phyloP scores from a whole-genome alignment of 805 yeast genomes.

The Tetrapisispora iriomotensis region DNA sequence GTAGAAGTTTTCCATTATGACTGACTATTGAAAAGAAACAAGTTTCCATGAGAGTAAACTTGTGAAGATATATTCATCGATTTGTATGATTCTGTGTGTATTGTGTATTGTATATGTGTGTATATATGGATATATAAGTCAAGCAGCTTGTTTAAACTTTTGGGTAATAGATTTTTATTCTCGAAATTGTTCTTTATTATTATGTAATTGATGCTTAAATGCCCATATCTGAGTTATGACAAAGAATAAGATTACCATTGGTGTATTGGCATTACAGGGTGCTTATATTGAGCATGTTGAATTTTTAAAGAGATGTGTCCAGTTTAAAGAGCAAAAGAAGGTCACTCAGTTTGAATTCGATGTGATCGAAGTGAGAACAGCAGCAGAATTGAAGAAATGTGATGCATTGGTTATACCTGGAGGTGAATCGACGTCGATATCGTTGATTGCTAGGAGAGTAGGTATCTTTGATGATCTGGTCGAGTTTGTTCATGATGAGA shows the following conservation, averaged over 20 bases:
- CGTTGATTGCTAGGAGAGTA: conserved; percentile 59
- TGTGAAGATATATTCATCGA: no score
- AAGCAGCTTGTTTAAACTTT: no score
- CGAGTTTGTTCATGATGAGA: conserved; percentile 37
- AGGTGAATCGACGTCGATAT: conserved; percentile 63
- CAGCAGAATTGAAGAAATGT: conserved; percentile 39
- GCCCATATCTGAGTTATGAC: neutral
- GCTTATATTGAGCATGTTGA: conserved; percentile 63
- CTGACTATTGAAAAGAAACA: no score
- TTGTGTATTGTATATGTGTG: no score
- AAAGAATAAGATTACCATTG: conserved; percentile 31
- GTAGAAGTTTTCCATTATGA: no score
- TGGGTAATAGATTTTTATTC: no score
- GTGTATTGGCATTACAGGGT: conserved; percentile 73
- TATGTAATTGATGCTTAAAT: no score
- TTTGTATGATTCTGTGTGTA: no score
- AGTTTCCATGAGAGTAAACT: no score
- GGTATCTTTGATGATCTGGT: conserved; percentile 46
- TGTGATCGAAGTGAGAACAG: conserved; percentile 42
- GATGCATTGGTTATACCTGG: conserved; percentile 59
- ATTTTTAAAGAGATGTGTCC: conserved; percentile 34
- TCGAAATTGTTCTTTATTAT: no score
- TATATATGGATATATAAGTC: no score
- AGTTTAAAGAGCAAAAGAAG: conserved; percentile 16
- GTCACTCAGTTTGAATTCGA: conserved; percentile 16